Conservation (phyloP, 1,284 basidiomycete species). For the Leucoagaricus sp. region DNA sequence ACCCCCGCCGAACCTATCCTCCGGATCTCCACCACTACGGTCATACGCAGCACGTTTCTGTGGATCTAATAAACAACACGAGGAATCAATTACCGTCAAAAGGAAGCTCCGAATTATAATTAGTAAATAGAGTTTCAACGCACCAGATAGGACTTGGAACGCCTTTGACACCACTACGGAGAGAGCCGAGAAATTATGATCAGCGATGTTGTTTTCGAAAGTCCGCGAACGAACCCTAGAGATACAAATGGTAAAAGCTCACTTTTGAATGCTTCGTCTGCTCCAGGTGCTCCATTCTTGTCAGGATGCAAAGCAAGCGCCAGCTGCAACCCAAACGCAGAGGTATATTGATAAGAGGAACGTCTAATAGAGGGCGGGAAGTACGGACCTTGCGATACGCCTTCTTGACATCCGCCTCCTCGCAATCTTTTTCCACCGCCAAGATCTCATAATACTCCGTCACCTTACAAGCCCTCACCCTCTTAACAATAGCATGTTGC, state of each 20-base stretch:
- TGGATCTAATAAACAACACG: slow-evolving; percentile 55
- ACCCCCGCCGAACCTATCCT: slow-evolving; percentile 73
- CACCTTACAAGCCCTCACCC: slow-evolving; percentile 83
- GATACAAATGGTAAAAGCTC: slow-evolving; percentile 42
- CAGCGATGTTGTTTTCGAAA: background rate
- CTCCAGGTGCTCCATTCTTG: slow-evolving; percentile 97
- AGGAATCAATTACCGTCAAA: slow-evolving; percentile 4
- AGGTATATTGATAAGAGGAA: slow-evolving; percentile 2
- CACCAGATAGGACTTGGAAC: slow-evolving; percentile 90
- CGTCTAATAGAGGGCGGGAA: background rate
- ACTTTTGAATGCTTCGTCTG: slow-evolving; percentile 99
- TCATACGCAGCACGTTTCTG: slow-evolving; percentile 94
- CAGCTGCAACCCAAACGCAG: slow-evolving; percentile 50
- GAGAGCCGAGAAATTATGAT: slow-evolving; percentile 10
- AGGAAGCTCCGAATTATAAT: slow-evolving; percentile 2
- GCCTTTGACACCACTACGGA: slow-evolving; percentile 94
- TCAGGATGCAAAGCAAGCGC: slow-evolving; percentile 95
- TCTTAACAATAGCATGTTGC: slow-evolving; percentile 84
- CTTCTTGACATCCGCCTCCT: slow-evolving; percentile 92
- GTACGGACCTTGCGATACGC: slow-evolving; percentile 89
- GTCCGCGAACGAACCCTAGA: background rate
- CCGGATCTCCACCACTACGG: slow-evolving; percentile 83
- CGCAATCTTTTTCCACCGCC: slow-evolving; percentile 80
- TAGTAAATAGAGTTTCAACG: slow-evolving; percentile 16
- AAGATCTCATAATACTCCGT: slow-evolving; percentile 96